A percentile compares a stretch with the other conserved stretches of the same genome.
Conservation (phyloP, 1,139 yeast species). For the Groenewaldozyma auringiensis region DNA sequence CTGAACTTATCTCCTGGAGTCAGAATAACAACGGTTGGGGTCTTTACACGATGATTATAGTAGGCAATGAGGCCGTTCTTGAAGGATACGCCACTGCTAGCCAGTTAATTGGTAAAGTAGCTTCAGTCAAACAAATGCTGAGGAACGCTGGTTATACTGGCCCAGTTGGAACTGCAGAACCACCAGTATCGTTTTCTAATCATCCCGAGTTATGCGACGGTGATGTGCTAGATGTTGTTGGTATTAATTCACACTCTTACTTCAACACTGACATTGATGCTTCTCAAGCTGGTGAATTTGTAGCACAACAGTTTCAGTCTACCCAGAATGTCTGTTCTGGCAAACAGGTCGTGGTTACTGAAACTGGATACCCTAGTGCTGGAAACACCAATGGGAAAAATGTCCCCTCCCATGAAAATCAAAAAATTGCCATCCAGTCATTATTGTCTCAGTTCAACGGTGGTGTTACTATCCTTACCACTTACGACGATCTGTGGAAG, state of each 20-base stretch:
- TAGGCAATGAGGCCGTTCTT: constrained; percentile 82
- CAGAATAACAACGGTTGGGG: constrained; percentile 50
- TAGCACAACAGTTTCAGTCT: constrained; percentile 50
- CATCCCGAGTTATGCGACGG: constrained; percentile 65
- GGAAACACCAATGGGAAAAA: constrained; percentile 68
- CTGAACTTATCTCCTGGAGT: constrained; percentile 43
- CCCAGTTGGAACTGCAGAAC: constrained; percentile 73
- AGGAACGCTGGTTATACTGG: constrained; percentile 71
- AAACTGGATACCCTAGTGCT: constrained; percentile 81
- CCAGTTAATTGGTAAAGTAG: constrained; percentile 55
- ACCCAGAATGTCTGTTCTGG: constrained; percentile 39
- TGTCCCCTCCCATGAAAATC: constrained; percentile 64
- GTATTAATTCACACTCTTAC: constrained; percentile 81
- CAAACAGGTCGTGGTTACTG: constrained; percentile 49
- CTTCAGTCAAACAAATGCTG: constrained; percentile 51
- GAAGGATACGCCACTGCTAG: constrained; percentile 50
- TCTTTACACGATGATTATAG: constrained; percentile 61
- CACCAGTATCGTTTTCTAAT: constrained; percentile 62
- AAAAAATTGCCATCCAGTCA: constrained; percentile 55
- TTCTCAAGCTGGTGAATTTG: constrained; percentile 62
- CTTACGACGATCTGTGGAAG: constrained; percentile 81
- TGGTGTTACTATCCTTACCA: constrained; percentile 58
- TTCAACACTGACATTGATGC: constrained; percentile 61
- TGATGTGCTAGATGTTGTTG: constrained; percentile 62
- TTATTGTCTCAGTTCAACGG: constrained; percentile 49